phyloP scores from a whole-genome alignment of 2,329 filamentous ascomycete species.

The Madurella mycetomatis region DNA sequence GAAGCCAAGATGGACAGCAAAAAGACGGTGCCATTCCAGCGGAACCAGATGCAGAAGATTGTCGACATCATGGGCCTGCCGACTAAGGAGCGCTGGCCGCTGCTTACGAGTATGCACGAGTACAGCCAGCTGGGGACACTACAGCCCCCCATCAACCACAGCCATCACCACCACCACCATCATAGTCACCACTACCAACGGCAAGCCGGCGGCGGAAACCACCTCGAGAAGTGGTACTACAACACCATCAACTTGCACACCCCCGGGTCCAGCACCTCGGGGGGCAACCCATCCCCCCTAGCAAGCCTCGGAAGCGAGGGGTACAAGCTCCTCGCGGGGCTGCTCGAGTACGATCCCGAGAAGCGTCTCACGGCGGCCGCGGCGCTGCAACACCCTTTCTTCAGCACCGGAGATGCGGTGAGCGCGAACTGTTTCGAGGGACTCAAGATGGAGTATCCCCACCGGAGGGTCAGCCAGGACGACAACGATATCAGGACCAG shows the following conservation, averaged over 20 bases:
- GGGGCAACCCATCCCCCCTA: slow-evolving; percentile 39
- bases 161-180: slow-evolving; percentile 38
- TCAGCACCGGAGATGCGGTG: slow-evolving; percentile 68
- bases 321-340: slow-evolving; percentile 71
- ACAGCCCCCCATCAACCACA: slow-evolving; percentile 46
- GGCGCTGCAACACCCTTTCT: slow-evolving; percentile 88
- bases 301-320: slow-evolving; percentile 69
- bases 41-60: slow-evolving; percentile 99
- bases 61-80: slow-evolving; percentile 93
- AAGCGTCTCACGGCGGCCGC: slow-evolving; percentile 83
- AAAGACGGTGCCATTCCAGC: slow-evolving; percentile 94
- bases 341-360: slow-evolving; percentile 90
- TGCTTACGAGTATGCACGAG: slow-evolving; percentile 81
- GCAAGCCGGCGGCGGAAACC: slow-evolving; percentile 31
- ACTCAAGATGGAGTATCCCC: slow-evolving; percentile 81
- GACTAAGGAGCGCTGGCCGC: slow-evolving; percentile 82
- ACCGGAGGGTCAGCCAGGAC: slow-evolving; percentile 84
- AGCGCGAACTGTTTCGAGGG: slow-evolving; percentile 88
- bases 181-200: slow-evolving; percentile 47
- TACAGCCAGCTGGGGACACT: slow-evolving; percentile 64
- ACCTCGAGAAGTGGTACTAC: slow-evolving; percentile 78
- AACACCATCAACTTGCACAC: slow-evolving; percentile 59
- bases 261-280: slow-evolving; percentile 42
- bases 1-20: slow-evolving; percentile 99
- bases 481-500: slow-evolving; percentile 93